Evolutionary conservation across 352 stramenopile species (phyloP), one percentile per base, ranked within the genome.

Genomic region (Globisporangium okanoganense): DNA sequence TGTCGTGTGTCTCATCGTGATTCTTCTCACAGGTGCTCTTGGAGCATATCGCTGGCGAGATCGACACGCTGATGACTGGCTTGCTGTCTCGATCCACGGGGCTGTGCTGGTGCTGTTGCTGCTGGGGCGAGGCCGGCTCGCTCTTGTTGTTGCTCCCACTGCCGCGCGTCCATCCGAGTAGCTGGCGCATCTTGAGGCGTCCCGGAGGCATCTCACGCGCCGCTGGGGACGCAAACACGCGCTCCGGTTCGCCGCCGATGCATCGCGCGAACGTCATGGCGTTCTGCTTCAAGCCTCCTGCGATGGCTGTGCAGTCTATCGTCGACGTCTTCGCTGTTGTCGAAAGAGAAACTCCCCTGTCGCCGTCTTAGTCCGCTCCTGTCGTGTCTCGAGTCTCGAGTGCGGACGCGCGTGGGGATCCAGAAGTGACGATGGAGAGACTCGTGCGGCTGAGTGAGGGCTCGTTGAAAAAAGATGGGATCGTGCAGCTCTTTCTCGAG

Each of bases 221-320:
- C 29, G 73, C 65, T 57, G 65, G 58, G 24, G 71, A 67, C 64
- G 64, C 76, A 43, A 71, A 82, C 61, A 80, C 78, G 58, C 71
- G 58, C 50, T 85, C 78, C 50, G 77, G 65, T 40, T 85, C 76
- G 20, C 72, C 77, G 61, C 73, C 68, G 25, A 84, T 76, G 61
- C 76, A 85, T 55, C 71, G 67, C 58, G 66, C 65, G 70, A 85
- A 82, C 56, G 76, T 71, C 77, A 86, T 86, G 51, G 36, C 38
- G 20, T n/a, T 27, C 43, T 24, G 18, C 43, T 49, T 49, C 20
- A 27, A n/a, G 43, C 20, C 43, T 33, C 10, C 18, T 7, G 43
- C 8, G 20, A 16, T 49, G 18, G 18, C 20, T 6, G 2, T 43
- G 29, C 29, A 33, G 29, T 33, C 3, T 2, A 12, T 43, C 36